Evolutionary conservation across 2,329 filamentous ascomycete genomes (phyloP).

Genomic region (Hypocreales sp.): DNA sequence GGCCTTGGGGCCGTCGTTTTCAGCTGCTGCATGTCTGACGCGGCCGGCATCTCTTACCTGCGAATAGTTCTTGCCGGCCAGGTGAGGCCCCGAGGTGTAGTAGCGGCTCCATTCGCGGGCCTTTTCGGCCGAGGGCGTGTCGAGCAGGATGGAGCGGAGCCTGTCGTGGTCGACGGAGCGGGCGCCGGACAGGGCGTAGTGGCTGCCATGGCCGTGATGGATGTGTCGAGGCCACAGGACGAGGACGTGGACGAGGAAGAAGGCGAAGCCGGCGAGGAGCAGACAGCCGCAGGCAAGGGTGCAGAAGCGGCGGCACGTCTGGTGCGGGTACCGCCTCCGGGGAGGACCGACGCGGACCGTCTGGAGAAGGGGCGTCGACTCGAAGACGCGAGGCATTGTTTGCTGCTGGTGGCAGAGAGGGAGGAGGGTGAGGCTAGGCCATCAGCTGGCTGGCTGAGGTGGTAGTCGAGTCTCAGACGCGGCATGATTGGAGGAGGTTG

Average conservation of each 20-base stretch:
- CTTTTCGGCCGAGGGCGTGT: conserved; percentile 39
- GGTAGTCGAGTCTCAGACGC: no score
- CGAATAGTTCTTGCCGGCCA: conserved; percentile 64
- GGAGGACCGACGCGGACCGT: conserved; percentile 40
- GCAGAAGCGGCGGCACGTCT: conserved; percentile 48
- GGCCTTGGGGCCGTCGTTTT: conserved; percentile 24
- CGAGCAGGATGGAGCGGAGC: conserved; percentile 39
- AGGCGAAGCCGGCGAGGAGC: conserved; percentile 32
- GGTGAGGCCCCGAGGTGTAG: conserved; percentile 61
- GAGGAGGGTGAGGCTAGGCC: neutral
- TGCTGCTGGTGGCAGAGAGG: neutral
- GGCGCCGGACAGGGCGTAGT: conserved; percentile 11
- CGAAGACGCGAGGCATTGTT: conserved; percentile 12
- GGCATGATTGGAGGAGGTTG: no score
- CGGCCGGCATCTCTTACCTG: no score
- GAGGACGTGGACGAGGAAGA: conserved; percentile 32
- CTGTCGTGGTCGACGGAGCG: conserved; percentile 25
- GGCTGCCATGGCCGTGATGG: conserved; percentile 15
- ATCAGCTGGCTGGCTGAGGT: no score
- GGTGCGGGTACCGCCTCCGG: conserved; percentile 40
- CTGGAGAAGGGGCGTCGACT: conserved; percentile 52
- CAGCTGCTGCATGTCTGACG: no score
- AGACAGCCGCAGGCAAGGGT: conserved; percentile 43
- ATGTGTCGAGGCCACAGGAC: conserved; percentile 21
- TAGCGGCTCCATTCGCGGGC: conserved; percentile 61